A percentile compares a stretch with the other conserved stretches of the same genome.
Evolutionary conservation across 176 grass and related monocot species (phyloP).

Genomic region (Tillandsia fasciculata): DNA sequence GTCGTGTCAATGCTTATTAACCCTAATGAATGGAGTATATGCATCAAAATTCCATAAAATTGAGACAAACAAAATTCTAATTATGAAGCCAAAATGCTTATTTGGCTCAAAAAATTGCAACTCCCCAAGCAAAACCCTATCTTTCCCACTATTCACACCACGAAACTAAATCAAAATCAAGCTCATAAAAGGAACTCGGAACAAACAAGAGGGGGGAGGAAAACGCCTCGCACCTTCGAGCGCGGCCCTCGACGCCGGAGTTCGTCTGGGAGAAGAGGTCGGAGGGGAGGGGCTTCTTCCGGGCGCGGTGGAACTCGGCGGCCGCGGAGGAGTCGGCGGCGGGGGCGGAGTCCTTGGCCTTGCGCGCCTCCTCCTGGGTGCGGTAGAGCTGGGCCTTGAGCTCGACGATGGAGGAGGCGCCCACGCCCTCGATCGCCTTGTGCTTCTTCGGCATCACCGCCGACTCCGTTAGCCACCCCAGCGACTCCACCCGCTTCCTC

Average conservation of each 20-base stretch:
- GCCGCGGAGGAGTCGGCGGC: slow-evolving; percentile 23
- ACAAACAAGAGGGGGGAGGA: neutral
- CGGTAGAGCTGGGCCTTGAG: slow-evolving; percentile 95
- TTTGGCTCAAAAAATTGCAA: neutral
- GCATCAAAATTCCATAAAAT: neutral
- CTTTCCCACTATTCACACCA: slow-evolving; percentile 4
- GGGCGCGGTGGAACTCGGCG: slow-evolving; percentile 60
- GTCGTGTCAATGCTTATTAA: too few relatives aligned
- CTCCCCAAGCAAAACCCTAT: neutral
- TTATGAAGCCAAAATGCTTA: neutral
- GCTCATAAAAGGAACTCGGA: neutral
- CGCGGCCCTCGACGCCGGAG: slow-evolving; percentile 55
- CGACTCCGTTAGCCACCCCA: slow-evolving; percentile 97
- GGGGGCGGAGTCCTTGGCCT: slow-evolving; percentile 34
- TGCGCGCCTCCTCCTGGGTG: slow-evolving; percentile 68
- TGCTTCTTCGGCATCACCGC: slow-evolving; percentile 94
- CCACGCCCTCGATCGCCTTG: slow-evolving; percentile 90
- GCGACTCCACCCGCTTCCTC: slow-evolving; percentile 61
- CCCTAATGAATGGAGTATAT: too few relatives aligned
- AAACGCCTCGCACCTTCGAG: slow-evolving; percentile 39
- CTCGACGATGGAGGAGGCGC: slow-evolving; percentile 82
- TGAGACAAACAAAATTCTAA: neutral
- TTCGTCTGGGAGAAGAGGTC: slow-evolving; percentile 69
- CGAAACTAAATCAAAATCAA: neutral
- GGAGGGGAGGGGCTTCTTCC: slow-evolving; percentile 29